Evolutionary conservation across 2,329 filamentous ascomycete genomes (phyloP).

Genomic region (Colletotrichum sp.): DNA sequence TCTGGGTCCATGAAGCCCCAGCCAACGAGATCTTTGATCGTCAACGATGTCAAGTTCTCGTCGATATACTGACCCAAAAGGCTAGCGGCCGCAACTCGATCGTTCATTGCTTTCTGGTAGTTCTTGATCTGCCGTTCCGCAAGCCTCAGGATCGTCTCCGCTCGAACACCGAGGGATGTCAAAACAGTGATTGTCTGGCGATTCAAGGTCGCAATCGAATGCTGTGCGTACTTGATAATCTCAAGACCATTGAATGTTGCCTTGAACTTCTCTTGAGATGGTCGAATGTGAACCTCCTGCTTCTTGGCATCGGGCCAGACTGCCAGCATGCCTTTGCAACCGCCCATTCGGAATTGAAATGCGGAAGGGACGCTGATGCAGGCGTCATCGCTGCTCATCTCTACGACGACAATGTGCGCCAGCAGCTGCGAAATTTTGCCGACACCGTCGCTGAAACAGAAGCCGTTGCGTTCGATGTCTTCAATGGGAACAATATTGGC

Average conservation of each 20-base stretch:
- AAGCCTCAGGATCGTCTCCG: slow-evolving; percentile 70
- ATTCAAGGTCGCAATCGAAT: slow-evolving; percentile 81
- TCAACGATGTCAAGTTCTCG: slow-evolving; percentile 80
- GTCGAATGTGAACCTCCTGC: slow-evolving; percentile 77
- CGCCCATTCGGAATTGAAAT: slow-evolving; percentile 90
- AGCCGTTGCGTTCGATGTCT: slow-evolving; percentile 73
- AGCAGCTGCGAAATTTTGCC: slow-evolving; percentile 87
- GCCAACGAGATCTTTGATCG: slow-evolving; percentile 76
- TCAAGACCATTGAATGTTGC: slow-evolving; percentile 76
- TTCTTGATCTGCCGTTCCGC: slow-evolving; percentile 70
- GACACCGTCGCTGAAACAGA: slow-evolving; percentile 88
- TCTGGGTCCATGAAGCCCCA: slow-evolving; percentile 76
- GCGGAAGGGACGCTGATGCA: slow-evolving; percentile 72
- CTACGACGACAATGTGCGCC: slow-evolving; percentile 73
- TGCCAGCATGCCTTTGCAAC: slow-evolving; percentile 87
- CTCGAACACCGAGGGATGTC: slow-evolving; percentile 75
- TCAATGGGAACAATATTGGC: slow-evolving; percentile 64
- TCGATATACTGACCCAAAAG: slow-evolving; percentile 81
- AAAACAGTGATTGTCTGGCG: slow-evolving; percentile 90
- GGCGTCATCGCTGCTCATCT: slow-evolving; percentile 64
- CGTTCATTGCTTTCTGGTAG: slow-evolving; percentile 73
- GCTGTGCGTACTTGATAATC: slow-evolving; percentile 81
- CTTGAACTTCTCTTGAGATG: slow-evolving; percentile 88
- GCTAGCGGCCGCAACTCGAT: slow-evolving; percentile 66
- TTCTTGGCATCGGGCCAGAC: slow-evolving; percentile 72